Conservation (phyloP, 495 filamentous ascomycete species). For the Neurospora intermedia region DNA sequence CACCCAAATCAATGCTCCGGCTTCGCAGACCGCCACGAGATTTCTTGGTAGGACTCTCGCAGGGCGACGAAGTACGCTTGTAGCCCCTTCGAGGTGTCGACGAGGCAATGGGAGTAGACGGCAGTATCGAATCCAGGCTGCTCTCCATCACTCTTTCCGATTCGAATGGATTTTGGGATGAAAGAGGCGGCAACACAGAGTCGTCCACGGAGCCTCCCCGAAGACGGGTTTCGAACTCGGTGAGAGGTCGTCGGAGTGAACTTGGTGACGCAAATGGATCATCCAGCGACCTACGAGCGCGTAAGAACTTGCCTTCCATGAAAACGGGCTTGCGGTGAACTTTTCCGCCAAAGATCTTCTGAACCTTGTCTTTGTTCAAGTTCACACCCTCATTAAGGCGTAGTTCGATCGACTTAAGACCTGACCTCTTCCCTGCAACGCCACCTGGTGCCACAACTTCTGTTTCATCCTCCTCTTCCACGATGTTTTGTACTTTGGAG, state of each 20-base stretch:
- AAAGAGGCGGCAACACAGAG: slow-evolving; percentile 1
- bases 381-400: slow-evolving; percentile 20
- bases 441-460: neutral
- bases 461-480: neutral
- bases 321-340: slow-evolving; percentile 17
- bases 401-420: slow-evolving; percentile 9
- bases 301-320: slow-evolving; percentile 11
- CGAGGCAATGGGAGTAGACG: neutral
- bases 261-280: slow-evolving; percentile 23
- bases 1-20: neutral
- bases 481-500: neutral
- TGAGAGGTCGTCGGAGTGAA: neutral
- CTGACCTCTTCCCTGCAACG: neutral
- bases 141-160: slow-evolving; percentile 5
- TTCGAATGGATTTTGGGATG: slow-evolving; percentile 7
- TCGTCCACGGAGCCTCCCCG: slow-evolving; percentile 2
- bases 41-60: slow-evolving; percentile 5
- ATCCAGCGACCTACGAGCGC: slow-evolving; percentile 9
- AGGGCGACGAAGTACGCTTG: neutral
- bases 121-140: slow-evolving; percentile 2
- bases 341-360: slow-evolving; percentile 11
- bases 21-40: neutral
- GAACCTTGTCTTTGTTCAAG: slow-evolving; percentile 13
- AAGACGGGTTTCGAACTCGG: slow-evolving; percentile 11
- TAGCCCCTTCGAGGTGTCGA: slow-evolving; percentile 5